Conservation (phyloP, 208 protist species). For the Novymonas esmeraldas region DNA sequence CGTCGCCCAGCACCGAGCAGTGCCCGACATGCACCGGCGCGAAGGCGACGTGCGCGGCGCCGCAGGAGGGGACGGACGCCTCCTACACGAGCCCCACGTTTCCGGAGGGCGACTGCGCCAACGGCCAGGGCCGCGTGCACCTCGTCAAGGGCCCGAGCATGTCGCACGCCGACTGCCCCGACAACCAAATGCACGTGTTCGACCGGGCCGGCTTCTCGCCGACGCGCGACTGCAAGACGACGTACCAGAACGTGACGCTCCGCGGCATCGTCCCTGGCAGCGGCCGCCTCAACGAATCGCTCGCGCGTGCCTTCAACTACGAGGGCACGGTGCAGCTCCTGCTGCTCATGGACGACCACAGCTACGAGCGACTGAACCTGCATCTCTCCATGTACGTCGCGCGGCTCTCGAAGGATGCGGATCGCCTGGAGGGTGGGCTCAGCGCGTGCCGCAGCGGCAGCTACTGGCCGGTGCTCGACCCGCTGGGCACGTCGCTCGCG, state of each 20-base stretch:
- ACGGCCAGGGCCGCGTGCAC: constrained; percentile 47
- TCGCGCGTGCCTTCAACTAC: constrained; percentile 58
- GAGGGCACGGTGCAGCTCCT: constrained; percentile 63
- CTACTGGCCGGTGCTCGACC: constrained; percentile 86
- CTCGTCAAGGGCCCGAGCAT: constrained; percentile 76
- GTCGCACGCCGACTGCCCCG: constrained; percentile 39
- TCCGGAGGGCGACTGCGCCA: constrained; percentile 64
- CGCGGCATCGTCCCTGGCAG: constrained; percentile 76
- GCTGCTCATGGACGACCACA: constrained; percentile 67
- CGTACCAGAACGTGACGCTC: constrained; percentile 84
- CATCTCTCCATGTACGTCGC: constrained; percentile 73
- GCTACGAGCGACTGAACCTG: constrained; percentile 42
- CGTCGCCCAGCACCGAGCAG: constrained; percentile 39
- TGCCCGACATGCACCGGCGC: constrained; percentile 79
- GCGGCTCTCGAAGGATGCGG: constrained; percentile 55
- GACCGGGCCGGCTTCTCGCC: constrained; percentile 76
- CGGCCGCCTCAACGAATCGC: constrained; percentile 36
- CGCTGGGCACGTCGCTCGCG: constrained; percentile 71
- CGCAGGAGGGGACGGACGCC: constrained; percentile 23
- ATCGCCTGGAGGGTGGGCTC: constrained; percentile 43
- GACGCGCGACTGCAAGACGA: constrained; percentile 51
- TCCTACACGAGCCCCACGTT: constrained; percentile 60
- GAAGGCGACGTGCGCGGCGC: constrained; percentile 48
- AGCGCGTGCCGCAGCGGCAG: constrained; percentile 66
- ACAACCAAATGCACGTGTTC: constrained; percentile 61